Percentiles rank a stretch among this genome's conserved stretches.
phyloP scores from a whole-genome alignment of 1,284 basidiomycete species.

The Heterobasidion occidentale region DNA sequence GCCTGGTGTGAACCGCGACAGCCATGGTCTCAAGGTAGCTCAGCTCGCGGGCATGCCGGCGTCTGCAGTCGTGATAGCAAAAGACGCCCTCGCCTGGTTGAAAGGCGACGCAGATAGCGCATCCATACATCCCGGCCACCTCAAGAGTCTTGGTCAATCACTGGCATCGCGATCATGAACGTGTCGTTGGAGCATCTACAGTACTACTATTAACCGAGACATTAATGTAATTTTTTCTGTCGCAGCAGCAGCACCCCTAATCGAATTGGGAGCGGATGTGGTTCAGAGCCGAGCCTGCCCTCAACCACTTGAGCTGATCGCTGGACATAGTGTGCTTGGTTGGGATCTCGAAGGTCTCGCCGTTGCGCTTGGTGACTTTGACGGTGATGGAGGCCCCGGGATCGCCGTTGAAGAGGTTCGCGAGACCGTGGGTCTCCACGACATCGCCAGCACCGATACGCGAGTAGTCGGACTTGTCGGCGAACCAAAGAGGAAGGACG shows the following conservation, averaged over 20 bases:
- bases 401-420: constrained; percentile 49
- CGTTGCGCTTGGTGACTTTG: constrained; percentile 62
- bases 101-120: constrained; percentile 16
- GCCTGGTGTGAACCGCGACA: constrained; percentile 84
- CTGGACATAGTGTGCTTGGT: constrained; percentile 84
- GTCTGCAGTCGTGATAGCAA: constrained; percentile 52
- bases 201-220: neutral
- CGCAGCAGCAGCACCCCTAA: constrained; percentile 1
- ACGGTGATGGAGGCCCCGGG: constrained; percentile 49
- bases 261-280: constrained; percentile 55
- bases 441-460: constrained; percentile 77
- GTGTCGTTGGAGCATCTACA: neutral
- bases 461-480: constrained; percentile 77
- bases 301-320: constrained; percentile 86
- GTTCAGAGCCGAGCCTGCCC: constrained; percentile 84
- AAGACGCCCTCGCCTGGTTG: constrained; percentile 36
- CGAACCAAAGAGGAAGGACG: constrained; percentile 86
- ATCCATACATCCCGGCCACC: constrained; percentile 13
- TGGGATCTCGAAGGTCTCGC: constrained; percentile 58
- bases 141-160: constrained; percentile 22
- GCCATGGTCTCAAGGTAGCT: constrained; percentile 91
- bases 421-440: constrained; percentile 47
- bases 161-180: constrained; percentile 9
- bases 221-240: neutral
- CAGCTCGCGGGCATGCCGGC: constrained; percentile 81